A percentile compares a stretch with the other conserved stretches of the same genome.
phyloP scores from a whole-genome alignment of 1,139 yeast species.

The Geotrichum phurueaensis region DNA sequence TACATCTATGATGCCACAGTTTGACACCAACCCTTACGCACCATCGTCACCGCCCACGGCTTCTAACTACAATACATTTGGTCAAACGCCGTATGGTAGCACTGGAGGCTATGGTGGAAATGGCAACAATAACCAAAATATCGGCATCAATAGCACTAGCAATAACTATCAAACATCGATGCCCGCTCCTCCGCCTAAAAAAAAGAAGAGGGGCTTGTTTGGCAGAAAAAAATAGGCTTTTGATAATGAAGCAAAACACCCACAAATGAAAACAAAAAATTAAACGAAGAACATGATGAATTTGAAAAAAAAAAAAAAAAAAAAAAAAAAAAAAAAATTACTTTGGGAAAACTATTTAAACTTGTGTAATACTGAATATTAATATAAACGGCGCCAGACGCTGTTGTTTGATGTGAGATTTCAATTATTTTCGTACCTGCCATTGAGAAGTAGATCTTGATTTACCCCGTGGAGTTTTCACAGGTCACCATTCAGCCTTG shows the following conservation, averaged over 20 bases:
- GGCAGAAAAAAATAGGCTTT: neutral
- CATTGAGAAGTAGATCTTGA: too few relatives aligned
- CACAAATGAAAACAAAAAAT: neutral
- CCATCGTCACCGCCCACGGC: conserved; percentile 16
- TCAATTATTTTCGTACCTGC: too few relatives aligned
- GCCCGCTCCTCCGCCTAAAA: neutral
- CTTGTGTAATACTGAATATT: too few relatives aligned
- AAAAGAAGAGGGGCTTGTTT: neutral
- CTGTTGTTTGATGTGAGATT: too few relatives aligned
- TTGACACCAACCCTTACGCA: conserved; percentile 37
- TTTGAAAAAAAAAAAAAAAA: neutral
- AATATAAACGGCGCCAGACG: too few relatives aligned
- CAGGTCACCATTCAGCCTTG: too few relatives aligned
- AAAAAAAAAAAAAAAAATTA: neutral
- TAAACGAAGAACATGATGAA: neutral
- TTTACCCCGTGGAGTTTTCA: too few relatives aligned
- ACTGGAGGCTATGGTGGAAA: neutral
- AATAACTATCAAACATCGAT: neutral
- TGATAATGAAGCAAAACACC: neutral
- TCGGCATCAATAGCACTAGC: neutral
- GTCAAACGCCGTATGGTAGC: neutral
- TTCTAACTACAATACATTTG: neutral
- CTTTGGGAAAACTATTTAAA: too few relatives aligned
- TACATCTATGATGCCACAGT: conserved; percentile 36
- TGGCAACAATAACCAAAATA: neutral